Conservation (phyloP, 352 stramenopile genomes). For the Phytophthora sojae region DNA sequence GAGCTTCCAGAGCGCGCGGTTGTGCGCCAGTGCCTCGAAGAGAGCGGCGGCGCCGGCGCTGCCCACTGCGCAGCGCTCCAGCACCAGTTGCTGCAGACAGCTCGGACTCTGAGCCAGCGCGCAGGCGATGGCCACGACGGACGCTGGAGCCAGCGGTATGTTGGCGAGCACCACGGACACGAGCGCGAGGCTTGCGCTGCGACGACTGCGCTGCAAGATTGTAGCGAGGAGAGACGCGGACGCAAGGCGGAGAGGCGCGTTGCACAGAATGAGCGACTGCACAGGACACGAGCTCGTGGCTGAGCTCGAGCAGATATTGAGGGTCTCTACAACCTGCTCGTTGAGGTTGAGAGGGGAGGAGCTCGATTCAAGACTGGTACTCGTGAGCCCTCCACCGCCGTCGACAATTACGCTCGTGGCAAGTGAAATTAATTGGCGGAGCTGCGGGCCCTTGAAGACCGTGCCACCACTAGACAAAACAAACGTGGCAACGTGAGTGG, state of each 20-base stretch:
- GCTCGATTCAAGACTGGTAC: neutral
- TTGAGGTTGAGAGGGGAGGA: conserved; percentile 36
- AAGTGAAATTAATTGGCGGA: conserved; percentile 67
- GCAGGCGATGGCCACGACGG: conserved; percentile 55
- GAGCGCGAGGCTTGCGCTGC: conserved; percentile 35
- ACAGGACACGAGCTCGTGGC: conserved; percentile 32
- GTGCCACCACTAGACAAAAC: conserved; percentile 39
- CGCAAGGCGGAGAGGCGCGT: conserved; percentile 48
- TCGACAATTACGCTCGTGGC: conserved; percentile 71
- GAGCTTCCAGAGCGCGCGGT: conserved; percentile 71
- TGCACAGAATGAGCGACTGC: conserved; percentile 81
- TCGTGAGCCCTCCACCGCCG: conserved; percentile 31
- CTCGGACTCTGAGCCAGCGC: conserved; percentile 54
- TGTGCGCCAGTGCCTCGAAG: conserved; percentile 56
- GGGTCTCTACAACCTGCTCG: conserved; percentile 60
- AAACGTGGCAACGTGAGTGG: conserved; percentile 1
- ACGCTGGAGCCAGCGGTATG: conserved; percentile 41
- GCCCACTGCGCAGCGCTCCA: conserved; percentile 69
- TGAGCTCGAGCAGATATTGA: conserved; percentile 39
- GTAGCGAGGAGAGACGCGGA: conserved; percentile 44
- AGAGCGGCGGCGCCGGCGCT: conserved; percentile 58
- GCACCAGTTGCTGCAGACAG: conserved; percentile 73
- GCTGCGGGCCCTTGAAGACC: conserved; percentile 49
- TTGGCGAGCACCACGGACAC: conserved; percentile 74
- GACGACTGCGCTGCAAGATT: conserved; percentile 42